A percentile compares a stretch with the other conserved stretches of the same genome.
phyloP scores from a whole-genome alignment of 768 basidiomycete species.

The Guyanaporus albipodus region DNA sequence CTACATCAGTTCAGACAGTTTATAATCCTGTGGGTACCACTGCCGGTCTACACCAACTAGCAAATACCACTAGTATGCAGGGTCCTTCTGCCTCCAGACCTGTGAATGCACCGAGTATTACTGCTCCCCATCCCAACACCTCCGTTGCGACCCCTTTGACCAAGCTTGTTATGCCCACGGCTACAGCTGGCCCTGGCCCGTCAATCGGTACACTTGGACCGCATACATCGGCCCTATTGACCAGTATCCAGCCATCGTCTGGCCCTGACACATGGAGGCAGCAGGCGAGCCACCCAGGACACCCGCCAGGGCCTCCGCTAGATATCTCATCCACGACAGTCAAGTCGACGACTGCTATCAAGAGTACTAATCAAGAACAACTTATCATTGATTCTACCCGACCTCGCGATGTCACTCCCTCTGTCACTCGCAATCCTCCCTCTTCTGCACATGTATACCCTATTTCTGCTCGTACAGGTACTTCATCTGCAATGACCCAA shows the following conservation, averaged over 20 bases:
- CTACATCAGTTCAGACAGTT: constrained; percentile 4
- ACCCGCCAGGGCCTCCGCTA: constrained; percentile 11
- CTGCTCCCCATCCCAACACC: neutral
- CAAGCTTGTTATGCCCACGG: constrained; percentile 7
- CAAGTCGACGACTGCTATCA: constrained; percentile 14
- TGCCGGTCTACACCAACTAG: constrained; percentile 9
- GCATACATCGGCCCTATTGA: constrained; percentile 5
- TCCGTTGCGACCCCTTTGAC: constrained; percentile 3
- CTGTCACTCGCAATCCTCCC: constrained; percentile 16
- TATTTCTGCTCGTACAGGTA: constrained; percentile 19
- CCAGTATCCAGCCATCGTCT: constrained; percentile 7
- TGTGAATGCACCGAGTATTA: constrained; percentile 3
- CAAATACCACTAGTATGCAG: constrained; percentile 6
- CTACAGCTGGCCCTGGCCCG: constrained; percentile 3
- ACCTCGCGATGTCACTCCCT: constrained; percentile 19
- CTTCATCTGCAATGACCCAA: constrained; percentile 17
- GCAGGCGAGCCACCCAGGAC: constrained; percentile 19
- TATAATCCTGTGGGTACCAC: neutral
- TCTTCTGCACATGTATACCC: constrained; percentile 23
- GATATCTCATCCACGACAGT: constrained; percentile 9
- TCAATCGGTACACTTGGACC: constrained; percentile 5
- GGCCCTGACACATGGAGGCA: constrained; percentile 18
- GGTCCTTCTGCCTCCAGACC: constrained; percentile 8
- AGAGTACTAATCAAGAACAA: constrained; percentile 20
- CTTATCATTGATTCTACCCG: constrained; percentile 18